Evolutionary conservation across 75 land plant species (phyloP).

Genomic region (Ceratopteris richardii): DNA sequence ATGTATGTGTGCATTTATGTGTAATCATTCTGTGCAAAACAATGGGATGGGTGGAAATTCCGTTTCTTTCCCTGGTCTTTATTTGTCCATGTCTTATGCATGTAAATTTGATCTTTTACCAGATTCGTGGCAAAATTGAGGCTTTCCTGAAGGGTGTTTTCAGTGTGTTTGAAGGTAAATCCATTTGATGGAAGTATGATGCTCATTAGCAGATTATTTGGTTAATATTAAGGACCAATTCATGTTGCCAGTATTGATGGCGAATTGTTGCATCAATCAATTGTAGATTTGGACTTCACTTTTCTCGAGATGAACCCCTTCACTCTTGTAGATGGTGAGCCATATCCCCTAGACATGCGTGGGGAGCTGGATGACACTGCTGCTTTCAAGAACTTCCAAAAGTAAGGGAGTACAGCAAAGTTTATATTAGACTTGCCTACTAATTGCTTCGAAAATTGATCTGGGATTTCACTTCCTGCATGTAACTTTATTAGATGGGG

Average conservation of each 20-base stretch:
- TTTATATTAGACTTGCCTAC: neutral
- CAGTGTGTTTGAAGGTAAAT: conserved; percentile 31
- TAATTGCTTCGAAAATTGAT: neutral
- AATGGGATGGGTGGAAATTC: no score
- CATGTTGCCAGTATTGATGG: neutral
- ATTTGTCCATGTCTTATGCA: no score
- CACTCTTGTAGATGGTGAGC: conserved; percentile 37
- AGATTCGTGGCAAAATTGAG: conserved; percentile 45
- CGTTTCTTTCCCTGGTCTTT: no score
- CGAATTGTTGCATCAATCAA: neutral
- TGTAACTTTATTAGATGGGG: conserved; percentile 31
- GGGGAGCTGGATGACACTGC: conserved; percentile 51
- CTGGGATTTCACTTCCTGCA: neutral
- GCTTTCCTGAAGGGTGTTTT: conserved; percentile 38
- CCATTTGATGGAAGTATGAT: neutral
- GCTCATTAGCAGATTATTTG: neutral
- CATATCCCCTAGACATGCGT: conserved; percentile 50
- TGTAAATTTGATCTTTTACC: conserved; percentile 3
- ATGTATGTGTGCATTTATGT: no score
- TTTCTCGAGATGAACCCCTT: conserved; percentile 51
- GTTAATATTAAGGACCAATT: neutral
- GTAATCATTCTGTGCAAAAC: no score
- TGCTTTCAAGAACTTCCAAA: conserved; percentile 43
- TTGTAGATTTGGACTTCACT: conserved; percentile 46
- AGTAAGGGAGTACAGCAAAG: conserved; percentile 14